Conservation (phyloP, 2,329 filamentous ascomycete genomes). For the Penicillium sp. region DNA sequence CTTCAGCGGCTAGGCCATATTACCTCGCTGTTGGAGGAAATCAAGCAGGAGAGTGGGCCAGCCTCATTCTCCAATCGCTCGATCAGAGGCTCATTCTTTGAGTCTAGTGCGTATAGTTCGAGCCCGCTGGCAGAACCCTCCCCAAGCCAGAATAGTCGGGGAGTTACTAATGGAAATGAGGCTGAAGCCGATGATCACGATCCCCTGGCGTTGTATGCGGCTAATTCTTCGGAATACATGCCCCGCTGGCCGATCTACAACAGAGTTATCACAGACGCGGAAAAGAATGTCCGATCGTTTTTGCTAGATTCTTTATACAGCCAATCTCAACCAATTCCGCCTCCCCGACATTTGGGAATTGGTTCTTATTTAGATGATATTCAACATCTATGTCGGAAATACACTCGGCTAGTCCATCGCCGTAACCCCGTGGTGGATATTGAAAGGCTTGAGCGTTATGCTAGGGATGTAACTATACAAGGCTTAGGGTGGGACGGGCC, state of each 20-base stretch:
- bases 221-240: constrained; percentile 28
- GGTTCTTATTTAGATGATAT: constrained; percentile 24
- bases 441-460: constrained; percentile 24
- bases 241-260: constrained; percentile 29
- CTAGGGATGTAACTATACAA: constrained; percentile 26
- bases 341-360: constrained; percentile 16
- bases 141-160: constrained; percentile 7
- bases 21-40: constrained; percentile 24
- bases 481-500: constrained; percentile 28
- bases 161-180: constrained; percentile 15
- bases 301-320: constrained; percentile 27
- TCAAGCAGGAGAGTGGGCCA: constrained; percentile 23
- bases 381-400: constrained; percentile 20
- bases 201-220: constrained; percentile 23
- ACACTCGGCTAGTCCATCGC: constrained; percentile 21
- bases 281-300: constrained; percentile 27
- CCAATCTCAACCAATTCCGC: constrained; percentile 7
- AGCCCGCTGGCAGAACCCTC: constrained; percentile 18
- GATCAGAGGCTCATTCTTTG: constrained; percentile 20
- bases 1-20: constrained; percentile 26
- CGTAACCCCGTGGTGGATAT: constrained; percentile 26
- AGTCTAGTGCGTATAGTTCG: constrained; percentile 13
- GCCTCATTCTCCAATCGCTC: constrained; percentile 20
- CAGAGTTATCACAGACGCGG: constrained; percentile 25
- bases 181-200: constrained; percentile 21